These are phyloP conservation scores for Coffea canephora DNA, from an alignment of 257 asterid species.

Conservation along the genomic window DNA sequence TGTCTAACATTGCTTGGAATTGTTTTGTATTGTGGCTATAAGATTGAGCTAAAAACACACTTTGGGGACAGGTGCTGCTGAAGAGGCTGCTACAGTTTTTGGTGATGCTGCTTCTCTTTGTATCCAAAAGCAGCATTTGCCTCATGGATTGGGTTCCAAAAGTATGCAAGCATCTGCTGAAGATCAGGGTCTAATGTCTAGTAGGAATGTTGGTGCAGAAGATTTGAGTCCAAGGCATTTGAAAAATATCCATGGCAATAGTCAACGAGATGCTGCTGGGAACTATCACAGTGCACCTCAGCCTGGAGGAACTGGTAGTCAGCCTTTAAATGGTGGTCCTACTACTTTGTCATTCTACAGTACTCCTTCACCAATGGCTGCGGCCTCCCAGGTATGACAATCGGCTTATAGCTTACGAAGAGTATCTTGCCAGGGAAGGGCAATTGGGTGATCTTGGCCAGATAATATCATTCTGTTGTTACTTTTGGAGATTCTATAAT, in stretches of 20 bases:
- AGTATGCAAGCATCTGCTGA: slow-evolving; percentile 48
- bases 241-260: slow-evolving; percentile 51
- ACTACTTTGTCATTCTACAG: slow-evolving; percentile 58
- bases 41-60: background rate
- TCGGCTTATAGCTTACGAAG: background rate
- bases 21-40: background rate
- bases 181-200: slow-evolving; percentile 44
- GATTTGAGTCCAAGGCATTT: slow-evolving; percentile 74
- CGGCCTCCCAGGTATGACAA: slow-evolving; percentile 62
- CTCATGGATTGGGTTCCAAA: slow-evolving; percentile 50
- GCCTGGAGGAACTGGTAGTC: slow-evolving; percentile 39
- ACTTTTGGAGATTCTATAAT: background rate
- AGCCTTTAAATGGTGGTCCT: slow-evolving; percentile 51
- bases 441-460: background rate
- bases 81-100: slow-evolving; percentile 80
- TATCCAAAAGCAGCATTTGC: slow-evolving; percentile 63
- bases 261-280: slow-evolving; percentile 66
- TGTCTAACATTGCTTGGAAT: background rate
- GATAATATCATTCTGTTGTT: background rate
- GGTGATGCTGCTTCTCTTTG: slow-evolving; percentile 74
- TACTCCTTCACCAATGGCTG: slow-evolving; percentile 89
- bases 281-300: slow-evolving; percentile 50
- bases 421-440: background rate
- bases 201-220: slow-evolving; percentile 45
- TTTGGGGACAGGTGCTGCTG: slow-evolving; percentile 74